Evolutionary conservation across 768 basidiomycete species (phyloP), one percentile per base, ranked within the genome.

Genomic region (Leucocoprinus leucothites): DNA sequence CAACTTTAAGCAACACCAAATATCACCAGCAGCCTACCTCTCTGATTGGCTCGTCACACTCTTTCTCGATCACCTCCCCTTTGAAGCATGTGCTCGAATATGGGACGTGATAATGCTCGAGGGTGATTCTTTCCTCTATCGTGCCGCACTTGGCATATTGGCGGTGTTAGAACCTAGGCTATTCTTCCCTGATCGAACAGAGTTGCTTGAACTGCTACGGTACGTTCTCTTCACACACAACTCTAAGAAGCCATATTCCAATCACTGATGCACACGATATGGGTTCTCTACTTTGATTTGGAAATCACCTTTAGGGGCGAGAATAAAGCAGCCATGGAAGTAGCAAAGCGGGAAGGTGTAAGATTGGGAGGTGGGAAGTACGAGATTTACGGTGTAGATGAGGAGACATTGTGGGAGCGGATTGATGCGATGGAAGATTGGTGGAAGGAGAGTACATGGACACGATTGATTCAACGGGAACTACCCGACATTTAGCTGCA

Each of bases 401-500:
- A 95, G 67, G 91, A 94, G 65, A 80, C 81, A 0, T 68, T 96
- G 13, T 95, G 94, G 87, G 88, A 88, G 38, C 78, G 86, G 41
- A 86, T 96, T 34, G 81, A 87, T 59, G 75, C 77, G 49, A 89
- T 93, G 86, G 84, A 88, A 18, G 91, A 92, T 38, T 92, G 90
- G 91, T 95, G 94, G 93, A 91, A 84, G 65, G 91, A 94, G 64
- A 89, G 84, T 58, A 95, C 92, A 48, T 96, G 92, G 91, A 83
- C 76, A 36, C 75, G 93, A 57, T 71, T 95, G 52, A 82, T 91
- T 63, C 84, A 86, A 60, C 77, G 93, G 65, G 92, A 95, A 69
- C 69, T 94, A 52, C 92, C 92, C n/a, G 93, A 94, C 70, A 56
- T 77, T 54, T 81, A 71, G 62, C 24, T 54, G n/a, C n/a, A n/a